phyloP scores from a whole-genome alignment of 495 filamentous ascomycete genomes.

The Hypoxylon crocopeplum region DNA sequence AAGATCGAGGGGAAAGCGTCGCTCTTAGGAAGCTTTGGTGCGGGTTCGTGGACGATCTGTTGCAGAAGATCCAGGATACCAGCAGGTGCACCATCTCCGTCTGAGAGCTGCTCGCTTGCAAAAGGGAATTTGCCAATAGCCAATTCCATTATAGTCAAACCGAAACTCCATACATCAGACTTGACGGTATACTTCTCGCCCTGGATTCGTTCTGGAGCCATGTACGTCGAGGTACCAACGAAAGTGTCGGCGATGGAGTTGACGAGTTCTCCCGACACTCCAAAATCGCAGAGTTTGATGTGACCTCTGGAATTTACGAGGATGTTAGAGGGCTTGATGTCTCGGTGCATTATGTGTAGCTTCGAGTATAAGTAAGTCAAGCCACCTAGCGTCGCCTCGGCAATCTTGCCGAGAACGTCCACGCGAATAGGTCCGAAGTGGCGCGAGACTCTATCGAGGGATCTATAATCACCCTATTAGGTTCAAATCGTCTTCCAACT shows the following conservation, averaged over 20 bases:
- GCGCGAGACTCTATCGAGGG: slow-evolving; percentile 92
- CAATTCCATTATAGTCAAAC: slow-evolving; percentile 93
- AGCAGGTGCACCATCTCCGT: slow-evolving; percentile 77
- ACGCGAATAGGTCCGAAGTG: slow-evolving; percentile 94
- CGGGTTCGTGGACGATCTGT: slow-evolving; percentile 96
- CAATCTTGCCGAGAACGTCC: slow-evolving; percentile 99
- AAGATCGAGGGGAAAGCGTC: slow-evolving; percentile 94
- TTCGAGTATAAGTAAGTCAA: slow-evolving; percentile 92
- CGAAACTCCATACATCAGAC: slow-evolving; percentile 98
- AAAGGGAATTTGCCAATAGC: slow-evolving; percentile 98
- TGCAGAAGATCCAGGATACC: slow-evolving; percentile 96
- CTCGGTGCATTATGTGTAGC: slow-evolving; percentile 97
- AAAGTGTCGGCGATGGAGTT: slow-evolving; percentile 98
- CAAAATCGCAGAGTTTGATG: slow-evolving; percentile 98
- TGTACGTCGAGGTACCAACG: slow-evolving; percentile 97
- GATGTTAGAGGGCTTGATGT: slow-evolving; percentile 98
- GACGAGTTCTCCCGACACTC: slow-evolving; percentile 92
- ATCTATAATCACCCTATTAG: slow-evolving; percentile 63
- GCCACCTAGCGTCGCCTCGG: slow-evolving; percentile 93
- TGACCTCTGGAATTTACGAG: slow-evolving; percentile 90
- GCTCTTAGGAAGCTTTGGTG: slow-evolving; percentile 91
- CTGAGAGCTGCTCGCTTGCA: slow-evolving; percentile 69
- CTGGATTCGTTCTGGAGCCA: slow-evolving; percentile 97
- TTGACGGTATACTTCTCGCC: slow-evolving; percentile 97
- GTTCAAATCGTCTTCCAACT: neutral